Conservation (phyloP, 2,329 filamentous ascomycete species). For the Penicillium brasilianum region DNA sequence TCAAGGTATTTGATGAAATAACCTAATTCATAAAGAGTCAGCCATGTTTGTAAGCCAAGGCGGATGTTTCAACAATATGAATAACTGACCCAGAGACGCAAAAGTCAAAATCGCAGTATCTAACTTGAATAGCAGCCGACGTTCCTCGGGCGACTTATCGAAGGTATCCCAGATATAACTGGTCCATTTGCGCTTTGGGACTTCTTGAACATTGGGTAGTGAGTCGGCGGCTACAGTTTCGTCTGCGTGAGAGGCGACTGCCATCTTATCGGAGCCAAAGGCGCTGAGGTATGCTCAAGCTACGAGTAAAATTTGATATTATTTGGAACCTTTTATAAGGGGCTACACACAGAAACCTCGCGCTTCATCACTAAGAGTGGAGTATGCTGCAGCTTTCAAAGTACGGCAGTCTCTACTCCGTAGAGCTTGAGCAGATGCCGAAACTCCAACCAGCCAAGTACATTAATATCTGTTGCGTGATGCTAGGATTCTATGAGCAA, state of each 20-base stretch:
- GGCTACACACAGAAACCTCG: not conserved
- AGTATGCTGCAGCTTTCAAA: not conserved
- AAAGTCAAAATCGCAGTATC: conserved; percentile 56
- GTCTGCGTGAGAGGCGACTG: conserved; percentile 16
- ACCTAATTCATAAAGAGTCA: conserved; percentile 34
- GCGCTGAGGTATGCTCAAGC: not conserved
- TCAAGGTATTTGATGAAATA: conserved; percentile 59
- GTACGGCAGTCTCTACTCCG: not conserved
- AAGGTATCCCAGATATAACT: conserved; percentile 60
- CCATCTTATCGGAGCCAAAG: conserved; percentile 23
- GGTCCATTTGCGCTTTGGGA: conserved; percentile 50
- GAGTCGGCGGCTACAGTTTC: conserved; percentile 21
- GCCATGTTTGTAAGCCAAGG: not conserved
- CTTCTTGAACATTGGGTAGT: conserved; percentile 27
- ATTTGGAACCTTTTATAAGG: conserved; percentile 8
- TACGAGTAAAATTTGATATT: not conserved
- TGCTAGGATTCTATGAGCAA: conserved; percentile 2
- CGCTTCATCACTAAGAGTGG: not conserved
- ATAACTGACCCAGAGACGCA: conserved; percentile 46
- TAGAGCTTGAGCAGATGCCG: not conserved
- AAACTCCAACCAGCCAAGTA: not conserved
- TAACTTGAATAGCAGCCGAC: conserved; percentile 56
- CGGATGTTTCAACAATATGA: not conserved
- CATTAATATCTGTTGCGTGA: conserved; percentile 15
- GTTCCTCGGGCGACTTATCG: conserved; percentile 57